Evolutionary conservation across 441 rosid genomes (phyloP).

Genomic region (Gossypium laxum): DNA sequence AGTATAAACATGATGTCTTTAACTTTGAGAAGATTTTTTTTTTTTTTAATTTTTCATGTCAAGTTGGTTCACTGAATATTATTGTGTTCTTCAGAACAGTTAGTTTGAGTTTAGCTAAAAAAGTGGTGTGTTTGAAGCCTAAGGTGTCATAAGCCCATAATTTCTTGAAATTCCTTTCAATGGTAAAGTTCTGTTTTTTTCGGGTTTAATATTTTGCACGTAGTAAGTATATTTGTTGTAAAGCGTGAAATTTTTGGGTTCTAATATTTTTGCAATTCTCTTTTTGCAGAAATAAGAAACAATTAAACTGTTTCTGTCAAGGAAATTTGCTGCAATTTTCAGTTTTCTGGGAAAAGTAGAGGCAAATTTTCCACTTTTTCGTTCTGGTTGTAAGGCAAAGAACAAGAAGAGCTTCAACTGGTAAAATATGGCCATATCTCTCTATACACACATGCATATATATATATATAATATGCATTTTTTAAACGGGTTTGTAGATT

Average conservation of each 20-base stretch:
- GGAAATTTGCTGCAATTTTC: conserved; percentile 12
- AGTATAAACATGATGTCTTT: neutral
- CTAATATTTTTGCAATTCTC: neutral
- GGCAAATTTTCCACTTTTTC: too few species aligned
- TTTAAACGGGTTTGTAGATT: neutral
- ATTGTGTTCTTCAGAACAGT: neutral
- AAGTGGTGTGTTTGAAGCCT: neutral
- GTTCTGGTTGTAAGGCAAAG: neutral
- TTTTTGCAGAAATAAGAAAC: neutral
- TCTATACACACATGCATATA: neutral
- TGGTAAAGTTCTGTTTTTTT: neutral
- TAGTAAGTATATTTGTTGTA: neutral
- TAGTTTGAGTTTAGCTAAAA: neutral
- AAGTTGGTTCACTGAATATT: neutral
- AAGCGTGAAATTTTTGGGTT: neutral
- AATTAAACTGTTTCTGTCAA: neutral
- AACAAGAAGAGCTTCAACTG: conserved; percentile 9
- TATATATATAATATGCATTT: neutral
- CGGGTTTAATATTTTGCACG: neutral
- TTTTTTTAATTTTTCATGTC: neutral
- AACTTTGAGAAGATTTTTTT: neutral
- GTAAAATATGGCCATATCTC: neutral
- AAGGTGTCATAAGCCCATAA: neutral
- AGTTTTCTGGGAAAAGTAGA: neutral
- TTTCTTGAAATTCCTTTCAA: conserved; percentile 5